Evolutionary conservation across 2,329 filamentous ascomycete species (phyloP).

Genomic region (Colletotrichum coccodes): DNA sequence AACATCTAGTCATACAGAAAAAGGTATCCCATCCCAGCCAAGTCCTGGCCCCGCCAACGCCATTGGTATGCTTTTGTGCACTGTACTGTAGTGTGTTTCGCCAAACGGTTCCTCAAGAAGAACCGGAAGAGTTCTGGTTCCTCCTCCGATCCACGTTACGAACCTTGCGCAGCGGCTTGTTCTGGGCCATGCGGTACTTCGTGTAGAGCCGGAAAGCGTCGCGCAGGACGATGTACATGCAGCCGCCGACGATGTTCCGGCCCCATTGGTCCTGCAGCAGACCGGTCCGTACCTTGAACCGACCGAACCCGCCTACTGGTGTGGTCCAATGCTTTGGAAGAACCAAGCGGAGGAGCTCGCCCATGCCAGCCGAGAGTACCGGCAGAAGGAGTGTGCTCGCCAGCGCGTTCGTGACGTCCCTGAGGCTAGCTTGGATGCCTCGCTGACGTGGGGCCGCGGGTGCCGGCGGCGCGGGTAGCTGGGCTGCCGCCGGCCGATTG

Average conservation of each 20-base stretch:
- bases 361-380: slow-evolving; percentile 80
- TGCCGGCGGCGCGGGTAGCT: slow-evolving; percentile 31
- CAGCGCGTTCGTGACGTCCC: slow-evolving; percentile 58
- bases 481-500: background rate
- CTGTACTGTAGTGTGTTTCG: background rate
- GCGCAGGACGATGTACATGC: slow-evolving; percentile 87
- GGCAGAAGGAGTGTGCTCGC: slow-evolving; percentile 78
- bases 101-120: background rate
- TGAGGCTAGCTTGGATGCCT: slow-evolving; percentile 49
- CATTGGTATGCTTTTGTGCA: slow-evolving; percentile 11
- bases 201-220: slow-evolving; percentile 70
- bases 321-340: slow-evolving; percentile 77
- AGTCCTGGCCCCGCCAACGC: slow-evolving; percentile 10
- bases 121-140: slow-evolving; percentile 40
- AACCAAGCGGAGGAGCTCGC: slow-evolving; percentile 75
- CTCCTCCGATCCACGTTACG: slow-evolving; percentile 61
- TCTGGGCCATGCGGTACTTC: slow-evolving; percentile 70
- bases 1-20: background rate
- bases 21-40: slow-evolving; percentile 7
- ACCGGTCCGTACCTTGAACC: slow-evolving; percentile 57
- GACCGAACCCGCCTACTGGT: slow-evolving; percentile 39
- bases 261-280: slow-evolving; percentile 89
- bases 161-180: slow-evolving; percentile 64
- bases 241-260: slow-evolving; percentile 87
- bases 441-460: slow-evolving; percentile 36